phyloP scores from a whole-genome alignment of 2,329 filamentous ascomycete species.

The Apiospora pterosperma region DNA sequence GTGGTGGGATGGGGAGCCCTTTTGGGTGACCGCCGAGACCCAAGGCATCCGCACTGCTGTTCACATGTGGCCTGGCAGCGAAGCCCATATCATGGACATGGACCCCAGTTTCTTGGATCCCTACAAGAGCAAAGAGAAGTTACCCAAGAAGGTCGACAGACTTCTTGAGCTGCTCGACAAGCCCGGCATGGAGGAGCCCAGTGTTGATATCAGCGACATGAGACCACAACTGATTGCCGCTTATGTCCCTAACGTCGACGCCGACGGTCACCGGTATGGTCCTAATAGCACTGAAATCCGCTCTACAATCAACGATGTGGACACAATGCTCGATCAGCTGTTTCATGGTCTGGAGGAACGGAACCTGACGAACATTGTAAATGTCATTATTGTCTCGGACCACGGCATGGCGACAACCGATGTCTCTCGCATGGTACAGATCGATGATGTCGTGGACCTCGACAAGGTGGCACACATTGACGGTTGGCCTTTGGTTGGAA shows the following conservation, averaged over 20 bases:
- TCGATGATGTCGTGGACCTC: constrained; percentile 84
- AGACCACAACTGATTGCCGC: constrained; percentile 89
- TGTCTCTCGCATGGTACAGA: constrained; percentile 72
- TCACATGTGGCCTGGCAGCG: constrained; percentile 98
- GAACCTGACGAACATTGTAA: constrained; percentile 86
- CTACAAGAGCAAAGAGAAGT: constrained; percentile 73
- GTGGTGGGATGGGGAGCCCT: constrained; percentile 93
- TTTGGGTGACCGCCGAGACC: constrained; percentile 90
- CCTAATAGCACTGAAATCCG: constrained; percentile 93
- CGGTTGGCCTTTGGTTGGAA: constrained; percentile 89
- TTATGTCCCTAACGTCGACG: constrained; percentile 91
- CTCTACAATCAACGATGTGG: constrained; percentile 72
- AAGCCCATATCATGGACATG: constrained; percentile 74
- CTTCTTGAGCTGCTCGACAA: constrained; percentile 82
- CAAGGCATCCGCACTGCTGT: constrained; percentile 76
- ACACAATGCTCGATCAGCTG: constrained; percentile 75
- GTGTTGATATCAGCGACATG: constrained; percentile 46
- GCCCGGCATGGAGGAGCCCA: constrained; percentile 64
- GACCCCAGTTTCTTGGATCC: constrained; percentile 81
- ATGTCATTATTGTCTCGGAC: constrained; percentile 93
- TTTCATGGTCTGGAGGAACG: constrained; percentile 74
- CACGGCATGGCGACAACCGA: constrained; percentile 98
- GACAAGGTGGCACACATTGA: constrained; percentile 78
- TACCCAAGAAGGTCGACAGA: constrained; percentile 73
- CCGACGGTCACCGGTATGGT: constrained; percentile 81